Conservation (phyloP, 208 protist genomes). For the Acanthamoeba divionensis region DNA sequence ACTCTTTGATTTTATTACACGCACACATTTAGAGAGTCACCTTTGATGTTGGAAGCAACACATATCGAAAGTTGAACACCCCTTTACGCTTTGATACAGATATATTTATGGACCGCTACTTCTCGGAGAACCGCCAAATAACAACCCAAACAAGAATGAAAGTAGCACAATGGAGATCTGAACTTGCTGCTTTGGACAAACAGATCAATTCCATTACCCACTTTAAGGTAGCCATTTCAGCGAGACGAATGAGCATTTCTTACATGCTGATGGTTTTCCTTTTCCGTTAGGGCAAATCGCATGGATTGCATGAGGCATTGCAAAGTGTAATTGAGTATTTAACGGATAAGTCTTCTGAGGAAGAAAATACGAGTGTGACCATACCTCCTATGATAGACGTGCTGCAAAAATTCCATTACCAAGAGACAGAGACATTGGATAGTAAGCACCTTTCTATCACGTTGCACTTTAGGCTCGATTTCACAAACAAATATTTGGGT, state of each 20-base stretch:
- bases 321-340: slow-evolving; percentile 23
- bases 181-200: background rate
- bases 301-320: background rate
- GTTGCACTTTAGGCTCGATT: too few relatives aligned
- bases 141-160: background rate
- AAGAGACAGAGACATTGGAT: background rate
- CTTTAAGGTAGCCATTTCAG: background rate
- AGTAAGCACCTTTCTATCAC: background rate
- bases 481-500: too few relatives aligned
- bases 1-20: background rate
- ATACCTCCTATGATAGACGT: background rate
- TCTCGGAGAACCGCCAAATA: background rate
- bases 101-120: slow-evolving; percentile 30
- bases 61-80: slow-evolving; percentile 4
- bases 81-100: slow-evolving; percentile 16
- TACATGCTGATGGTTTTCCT: too few relatives aligned
- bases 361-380: background rate
- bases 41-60: background rate
- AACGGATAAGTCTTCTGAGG: background rate
- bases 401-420: background rate
- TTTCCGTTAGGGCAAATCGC: background rate
- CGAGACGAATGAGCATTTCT: too few relatives aligned
- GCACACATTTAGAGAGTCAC: background rate
- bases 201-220: slow-evolving; percentile 37
- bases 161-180: background rate